phyloP scores from a whole-genome alignment of 495 filamentous ascomycete species.

The Talaromyces nanjingensis region DNA sequence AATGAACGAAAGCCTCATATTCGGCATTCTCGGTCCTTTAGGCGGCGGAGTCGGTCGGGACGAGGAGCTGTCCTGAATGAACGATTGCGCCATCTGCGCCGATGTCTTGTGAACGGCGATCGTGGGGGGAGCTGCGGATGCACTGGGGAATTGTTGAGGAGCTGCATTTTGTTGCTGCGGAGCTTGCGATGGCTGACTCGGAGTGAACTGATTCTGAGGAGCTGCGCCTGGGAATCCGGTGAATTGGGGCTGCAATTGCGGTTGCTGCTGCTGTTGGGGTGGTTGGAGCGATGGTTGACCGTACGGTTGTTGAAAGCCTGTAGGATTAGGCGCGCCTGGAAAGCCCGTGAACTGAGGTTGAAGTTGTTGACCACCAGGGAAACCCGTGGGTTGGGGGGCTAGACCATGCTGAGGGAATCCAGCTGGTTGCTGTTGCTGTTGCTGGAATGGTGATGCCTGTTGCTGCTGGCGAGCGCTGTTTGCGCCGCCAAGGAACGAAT shows the following conservation, averaged over 20 bases:
- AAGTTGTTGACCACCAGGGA: constrained; percentile 32
- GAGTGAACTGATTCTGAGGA: constrained; percentile 5
- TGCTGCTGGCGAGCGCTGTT: constrained; percentile 65
- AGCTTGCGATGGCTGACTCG: constrained; percentile 10
- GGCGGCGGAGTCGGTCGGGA: constrained; percentile 44
- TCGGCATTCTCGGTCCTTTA: constrained; percentile 74
- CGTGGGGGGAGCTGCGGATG: constrained; percentile 27
- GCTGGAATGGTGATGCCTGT: constrained; percentile 43
- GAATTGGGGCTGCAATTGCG: constrained; percentile 26
- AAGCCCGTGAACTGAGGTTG: constrained; percentile 42
- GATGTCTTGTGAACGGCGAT: constrained; percentile 54
- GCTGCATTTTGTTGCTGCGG: constrained; percentile 39
- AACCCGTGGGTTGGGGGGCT: constrained; percentile 45
- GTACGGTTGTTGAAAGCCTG: constrained; percentile 21
- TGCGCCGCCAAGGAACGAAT: constrained; percentile 71
- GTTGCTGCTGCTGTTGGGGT: constrained; percentile 34
- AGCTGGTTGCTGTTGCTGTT: constrained; percentile 47
- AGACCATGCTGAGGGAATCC: constrained; percentile 34
- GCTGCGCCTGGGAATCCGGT: constrained; percentile 2
- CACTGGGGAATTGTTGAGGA: constrained; percentile 14
- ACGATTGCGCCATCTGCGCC: constrained; percentile 78
- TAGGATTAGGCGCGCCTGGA: constrained; percentile 40
- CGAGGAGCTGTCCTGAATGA: constrained; percentile 44
- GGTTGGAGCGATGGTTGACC: constrained; percentile 20
- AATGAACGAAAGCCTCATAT: constrained; percentile 89